These are phyloP conservation scores for Daldinia grandis DNA, from an alignment of 495 filamentous ascomycete genomes.

Conservation along the genomic window DNA sequence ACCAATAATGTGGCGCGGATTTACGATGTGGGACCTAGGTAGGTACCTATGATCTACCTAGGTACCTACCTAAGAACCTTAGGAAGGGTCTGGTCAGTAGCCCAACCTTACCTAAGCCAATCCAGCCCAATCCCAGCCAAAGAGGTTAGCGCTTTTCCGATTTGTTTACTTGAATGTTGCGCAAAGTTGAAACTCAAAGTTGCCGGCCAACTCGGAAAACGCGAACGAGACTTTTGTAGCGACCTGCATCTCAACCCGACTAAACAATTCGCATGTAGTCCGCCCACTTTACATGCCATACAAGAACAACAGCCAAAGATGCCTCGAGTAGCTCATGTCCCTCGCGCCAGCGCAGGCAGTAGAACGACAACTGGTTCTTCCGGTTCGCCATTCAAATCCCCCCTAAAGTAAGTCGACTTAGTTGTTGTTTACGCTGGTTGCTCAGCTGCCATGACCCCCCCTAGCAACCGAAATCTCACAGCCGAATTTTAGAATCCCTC, in stretches of 20 bases:
- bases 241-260: slow-evolving; percentile 38
- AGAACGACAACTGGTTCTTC: slow-evolving; percentile 62
- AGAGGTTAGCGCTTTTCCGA: slow-evolving; percentile 28
- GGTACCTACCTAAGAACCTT: not conserved
- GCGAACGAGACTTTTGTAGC: slow-evolving; percentile 22
- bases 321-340: slow-evolving; percentile 75
- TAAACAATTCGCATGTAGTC: slow-evolving; percentile 20
- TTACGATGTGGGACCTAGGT: not conserved
- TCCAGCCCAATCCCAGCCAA: slow-evolving; percentile 3
- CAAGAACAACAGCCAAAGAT: slow-evolving; percentile 54
- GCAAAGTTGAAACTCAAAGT: slow-evolving; percentile 8
- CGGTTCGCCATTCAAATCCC: slow-evolving; percentile 70
- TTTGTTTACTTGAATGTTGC: slow-evolving; percentile 44
- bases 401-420: slow-evolving; percentile 67
- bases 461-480: slow-evolving; percentile 29
- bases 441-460: slow-evolving; percentile 21
- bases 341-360: slow-evolving; percentile 57
- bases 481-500: slow-evolving; percentile 67
- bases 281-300: slow-evolving; percentile 8
- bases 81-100: not conserved
- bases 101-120: not conserved
- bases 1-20: not conserved
- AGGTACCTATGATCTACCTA: not conserved
- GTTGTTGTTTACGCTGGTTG: slow-evolving; percentile 12
- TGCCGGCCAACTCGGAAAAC: slow-evolving; percentile 13